Conservation (phyloP, 2,329 filamentous ascomycete species). For the Chaetomiaceae sp. region DNA sequence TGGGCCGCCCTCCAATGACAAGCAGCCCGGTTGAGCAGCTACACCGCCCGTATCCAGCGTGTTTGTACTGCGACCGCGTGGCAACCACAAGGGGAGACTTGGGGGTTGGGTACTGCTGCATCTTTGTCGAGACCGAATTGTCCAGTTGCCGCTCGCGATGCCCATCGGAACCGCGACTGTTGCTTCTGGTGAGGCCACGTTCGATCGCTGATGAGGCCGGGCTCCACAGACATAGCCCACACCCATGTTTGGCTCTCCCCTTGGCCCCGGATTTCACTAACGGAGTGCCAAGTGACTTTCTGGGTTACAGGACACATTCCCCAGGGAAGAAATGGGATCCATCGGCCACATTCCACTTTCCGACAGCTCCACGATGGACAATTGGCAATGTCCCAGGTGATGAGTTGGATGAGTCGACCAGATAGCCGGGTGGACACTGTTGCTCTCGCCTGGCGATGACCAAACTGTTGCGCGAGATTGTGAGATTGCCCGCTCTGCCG, state of each 20-base stretch:
- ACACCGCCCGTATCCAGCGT: slow-evolving; percentile 20
- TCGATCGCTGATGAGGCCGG: slow-evolving; percentile 5
- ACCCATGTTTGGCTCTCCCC: too few species aligned
- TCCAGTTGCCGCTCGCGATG: slow-evolving; percentile 1
- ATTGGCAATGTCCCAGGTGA: slow-evolving; percentile 6
- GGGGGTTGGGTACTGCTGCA: slow-evolving; percentile 26
- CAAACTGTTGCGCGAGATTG: slow-evolving; percentile 14
- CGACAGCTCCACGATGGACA: slow-evolving; percentile 11
- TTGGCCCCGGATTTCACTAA: too few species aligned
- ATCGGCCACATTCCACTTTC: slow-evolving; percentile 3
- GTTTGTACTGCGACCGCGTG: slow-evolving; percentile 12
- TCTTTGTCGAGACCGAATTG: slow-evolving; percentile 13
- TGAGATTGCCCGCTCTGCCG: too few species aligned
- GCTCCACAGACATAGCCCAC: slow-evolving; percentile 13
- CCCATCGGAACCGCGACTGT: background rate
- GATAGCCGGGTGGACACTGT: slow-evolving; percentile 10
- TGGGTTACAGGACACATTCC: too few species aligned
- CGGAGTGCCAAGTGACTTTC: slow-evolving; percentile 14
- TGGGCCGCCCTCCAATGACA: background rate
- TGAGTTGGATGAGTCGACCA: background rate
- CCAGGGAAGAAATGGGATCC: background rate
- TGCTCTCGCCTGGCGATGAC: slow-evolving; percentile 6
- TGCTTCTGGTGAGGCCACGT: slow-evolving; percentile 23
- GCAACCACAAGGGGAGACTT: slow-evolving; percentile 16
- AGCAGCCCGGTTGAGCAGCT: slow-evolving; percentile 17